Percentiles rank a stretch among this genome's conserved stretches.
phyloP scores from a whole-genome alignment of 371 early-diverging fungal species.

The Actinomortierella ambigua region DNA sequence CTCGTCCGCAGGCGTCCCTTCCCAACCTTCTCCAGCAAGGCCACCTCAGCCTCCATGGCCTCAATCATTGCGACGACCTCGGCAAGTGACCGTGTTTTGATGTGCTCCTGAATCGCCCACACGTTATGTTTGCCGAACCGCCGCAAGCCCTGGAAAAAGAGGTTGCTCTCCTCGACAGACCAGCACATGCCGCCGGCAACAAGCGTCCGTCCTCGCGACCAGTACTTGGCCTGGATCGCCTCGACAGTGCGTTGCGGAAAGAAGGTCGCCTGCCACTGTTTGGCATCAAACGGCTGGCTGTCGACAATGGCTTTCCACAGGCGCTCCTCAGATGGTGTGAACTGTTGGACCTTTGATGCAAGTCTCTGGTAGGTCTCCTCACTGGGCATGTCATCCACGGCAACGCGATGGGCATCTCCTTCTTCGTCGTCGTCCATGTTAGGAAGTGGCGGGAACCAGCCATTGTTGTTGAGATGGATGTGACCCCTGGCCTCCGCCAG shows the following conservation, averaged over 20 bases:
- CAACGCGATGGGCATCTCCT: background rate
- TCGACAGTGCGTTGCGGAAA: background rate
- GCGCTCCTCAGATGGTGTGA: background rate
- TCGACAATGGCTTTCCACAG: conserved; percentile 9
- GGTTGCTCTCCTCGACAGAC: conserved; percentile 23
- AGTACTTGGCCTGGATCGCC: conserved; percentile 3
- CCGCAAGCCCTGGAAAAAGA: conserved; percentile 31
- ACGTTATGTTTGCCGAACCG: conserved; percentile 43
- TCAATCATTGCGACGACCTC: conserved; percentile 39
- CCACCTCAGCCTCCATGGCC: conserved; percentile 32
- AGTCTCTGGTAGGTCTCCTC: too few relatives aligned
- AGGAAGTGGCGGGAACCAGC: conserved; percentile 3
- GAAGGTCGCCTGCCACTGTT: background rate
- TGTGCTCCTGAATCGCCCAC: conserved; percentile 36
- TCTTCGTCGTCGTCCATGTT: background rate
- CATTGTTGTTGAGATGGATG: conserved; percentile 12
- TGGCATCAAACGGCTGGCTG: background rate
- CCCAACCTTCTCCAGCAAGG: conserved; percentile 11
- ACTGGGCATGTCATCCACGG: too few relatives aligned
- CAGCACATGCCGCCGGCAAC: conserved; percentile 36
- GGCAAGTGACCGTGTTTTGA: conserved; percentile 28
- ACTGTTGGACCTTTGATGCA: background rate
- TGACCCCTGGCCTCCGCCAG: conserved; percentile 10
- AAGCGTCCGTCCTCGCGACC: conserved; percentile 9
- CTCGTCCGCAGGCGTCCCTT: conserved; percentile 2